Conservation (phyloP, 306 rosid genomes). For the barrel medic (Medicago truncatula) region DNA sequence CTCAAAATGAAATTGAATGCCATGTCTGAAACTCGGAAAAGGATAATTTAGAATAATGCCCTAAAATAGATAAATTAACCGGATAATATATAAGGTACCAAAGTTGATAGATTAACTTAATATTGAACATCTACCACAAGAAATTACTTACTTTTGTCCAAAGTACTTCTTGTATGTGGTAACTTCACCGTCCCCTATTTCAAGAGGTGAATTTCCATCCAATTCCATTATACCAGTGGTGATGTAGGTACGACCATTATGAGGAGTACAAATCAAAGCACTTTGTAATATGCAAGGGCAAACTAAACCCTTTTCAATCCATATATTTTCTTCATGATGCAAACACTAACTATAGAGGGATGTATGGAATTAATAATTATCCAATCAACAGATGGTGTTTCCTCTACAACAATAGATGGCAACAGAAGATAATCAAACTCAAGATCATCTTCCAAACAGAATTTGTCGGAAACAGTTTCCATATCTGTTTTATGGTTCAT, state of each 20-base stretch:
- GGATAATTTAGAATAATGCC: slow-evolving; percentile 4
- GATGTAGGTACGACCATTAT: slow-evolving; percentile 60
- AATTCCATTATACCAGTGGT: slow-evolving; percentile 52
- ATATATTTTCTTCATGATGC: slow-evolving; percentile 26
- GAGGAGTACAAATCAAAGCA: slow-evolving; percentile 78
- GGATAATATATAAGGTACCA: background rate
- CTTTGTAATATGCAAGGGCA: slow-evolving; percentile 60
- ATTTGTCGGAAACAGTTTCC: slow-evolving; percentile 41
- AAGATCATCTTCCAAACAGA: no score
- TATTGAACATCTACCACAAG: slow-evolving; percentile 22
- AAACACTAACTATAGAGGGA: no score
- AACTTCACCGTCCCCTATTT: slow-evolving; percentile 46
- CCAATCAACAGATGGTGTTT: no score
- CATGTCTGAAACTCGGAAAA: slow-evolving; percentile 59
- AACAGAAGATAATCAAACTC: no score
- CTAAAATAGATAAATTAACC: background rate
- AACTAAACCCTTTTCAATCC: slow-evolving; percentile 54
- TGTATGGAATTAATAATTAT: no score
- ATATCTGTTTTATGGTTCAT: slow-evolving; percentile 45
- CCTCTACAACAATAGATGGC: no score
- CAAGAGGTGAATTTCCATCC: slow-evolving; percentile 63
- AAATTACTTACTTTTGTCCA: slow-evolving; percentile 49
- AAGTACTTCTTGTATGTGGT: slow-evolving; percentile 67
- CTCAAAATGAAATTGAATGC: slow-evolving; percentile 52
- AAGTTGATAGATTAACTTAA: slow-evolving; percentile 11